Evolutionary conservation across 805 yeast species (phyloP).

Genomic region (Candida corydali): DNA sequence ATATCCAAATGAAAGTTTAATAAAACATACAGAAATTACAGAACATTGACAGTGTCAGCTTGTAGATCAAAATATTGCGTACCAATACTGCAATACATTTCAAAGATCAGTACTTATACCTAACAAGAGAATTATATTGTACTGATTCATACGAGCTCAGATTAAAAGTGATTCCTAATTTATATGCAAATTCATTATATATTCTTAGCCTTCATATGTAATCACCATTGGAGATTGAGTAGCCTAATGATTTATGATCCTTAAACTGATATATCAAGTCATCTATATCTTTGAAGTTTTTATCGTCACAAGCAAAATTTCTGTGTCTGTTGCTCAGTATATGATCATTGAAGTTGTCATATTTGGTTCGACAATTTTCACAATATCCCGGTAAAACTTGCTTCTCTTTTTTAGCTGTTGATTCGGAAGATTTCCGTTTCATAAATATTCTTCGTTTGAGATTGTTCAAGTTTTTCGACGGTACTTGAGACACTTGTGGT

Average conservation of each 20-base stretch:
- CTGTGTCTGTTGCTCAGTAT: constrained; percentile 65
- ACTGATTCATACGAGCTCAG: too few relatives aligned
- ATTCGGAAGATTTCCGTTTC: constrained; percentile 30
- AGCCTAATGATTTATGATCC: constrained; percentile 41
- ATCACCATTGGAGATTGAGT: constrained; percentile 39
- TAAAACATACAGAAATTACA: too few relatives aligned
- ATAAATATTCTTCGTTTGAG: constrained; percentile 43
- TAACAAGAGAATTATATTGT: too few relatives aligned
- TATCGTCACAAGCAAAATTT: constrained; percentile 67
- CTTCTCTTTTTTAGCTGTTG: constrained; percentile 10
- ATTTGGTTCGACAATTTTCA: constrained; percentile 86
- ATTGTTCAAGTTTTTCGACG: constrained; percentile 47
- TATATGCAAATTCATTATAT: too few relatives aligned
- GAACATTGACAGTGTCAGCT: too few relatives aligned
- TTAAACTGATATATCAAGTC: constrained; percentile 52
- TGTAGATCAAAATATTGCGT: too few relatives aligned
- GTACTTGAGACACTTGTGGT: constrained; percentile 54
- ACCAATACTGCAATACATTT: too few relatives aligned
- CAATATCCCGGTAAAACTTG: constrained; percentile 72
- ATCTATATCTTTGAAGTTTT: constrained; percentile 76
- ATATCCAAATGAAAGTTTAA: too few relatives aligned
- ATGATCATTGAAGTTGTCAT: constrained; percentile 77
- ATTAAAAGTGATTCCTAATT: too few relatives aligned
- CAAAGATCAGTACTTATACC: too few relatives aligned
- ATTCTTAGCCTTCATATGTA: too few relatives aligned